Conservation (phyloP, 768 basidiomycete genomes). For the Stropharia rugosoannulata region DNA sequence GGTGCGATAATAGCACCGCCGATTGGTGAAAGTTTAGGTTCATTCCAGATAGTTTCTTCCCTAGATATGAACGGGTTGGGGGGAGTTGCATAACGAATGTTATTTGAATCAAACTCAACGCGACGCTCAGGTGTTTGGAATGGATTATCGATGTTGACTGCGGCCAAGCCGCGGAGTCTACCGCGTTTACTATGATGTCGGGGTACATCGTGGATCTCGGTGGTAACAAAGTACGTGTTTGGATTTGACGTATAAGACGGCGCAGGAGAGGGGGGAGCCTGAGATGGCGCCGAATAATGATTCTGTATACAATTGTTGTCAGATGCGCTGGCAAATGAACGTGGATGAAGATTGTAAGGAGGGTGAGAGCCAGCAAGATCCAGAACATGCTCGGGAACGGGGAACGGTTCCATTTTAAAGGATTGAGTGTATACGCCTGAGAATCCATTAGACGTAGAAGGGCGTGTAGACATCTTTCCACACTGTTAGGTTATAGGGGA, state of each 20-base stretch:
- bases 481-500: neutral
- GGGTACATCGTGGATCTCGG: neutral
- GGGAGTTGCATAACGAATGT: conserved; percentile 19
- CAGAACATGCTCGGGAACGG: conserved; percentile 11
- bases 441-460: neutral
- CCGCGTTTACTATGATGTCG: neutral
- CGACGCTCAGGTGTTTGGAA: neutral
- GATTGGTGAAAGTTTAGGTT: conserved; percentile 25
- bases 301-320: conserved; percentile 11
- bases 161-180: neutral
- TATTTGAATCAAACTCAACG: conserved; percentile 19
- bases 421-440: conserved; percentile 5
- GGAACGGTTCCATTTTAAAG: conserved; percentile 11
- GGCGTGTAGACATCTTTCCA: neutral
- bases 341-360: conserved; percentile 16
- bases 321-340: conserved; percentile 17
- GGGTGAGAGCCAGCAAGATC: conserved; percentile 10
- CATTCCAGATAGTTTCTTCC: conserved; percentile 17
- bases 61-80: conserved; percentile 13
- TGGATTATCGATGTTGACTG: neutral
- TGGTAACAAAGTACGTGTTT: neutral
- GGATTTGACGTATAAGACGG: conserved; percentile 6
- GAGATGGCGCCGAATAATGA: neutral
- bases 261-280: conserved; percentile 14
- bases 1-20: conserved; percentile 13